Conservation (phyloP, 371 early-diverging fungal species). For the Funneliformis caledonium region DNA sequence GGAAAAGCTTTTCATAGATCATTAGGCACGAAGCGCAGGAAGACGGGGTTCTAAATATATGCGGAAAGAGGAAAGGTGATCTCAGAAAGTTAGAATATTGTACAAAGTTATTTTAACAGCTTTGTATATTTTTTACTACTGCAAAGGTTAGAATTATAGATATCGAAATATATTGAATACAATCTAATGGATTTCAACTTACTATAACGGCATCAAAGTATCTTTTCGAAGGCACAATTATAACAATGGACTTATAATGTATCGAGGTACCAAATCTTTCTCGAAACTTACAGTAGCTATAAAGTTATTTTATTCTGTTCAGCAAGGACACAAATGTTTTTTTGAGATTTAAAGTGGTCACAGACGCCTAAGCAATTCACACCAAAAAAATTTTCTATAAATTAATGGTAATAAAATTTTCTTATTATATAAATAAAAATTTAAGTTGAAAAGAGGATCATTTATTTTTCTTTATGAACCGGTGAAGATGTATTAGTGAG, state of each 20-base stretch:
- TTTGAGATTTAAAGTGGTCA: no score
- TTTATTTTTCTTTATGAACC: slow-evolving; percentile 62
- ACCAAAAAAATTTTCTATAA: no score
- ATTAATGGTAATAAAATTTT: no score
- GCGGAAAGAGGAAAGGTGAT: neutral
- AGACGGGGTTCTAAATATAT: neutral
- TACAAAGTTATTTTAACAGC: neutral
- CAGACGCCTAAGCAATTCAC: no score
- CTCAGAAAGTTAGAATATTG: neutral
- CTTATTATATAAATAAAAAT: no score
- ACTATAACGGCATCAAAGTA: neutral
- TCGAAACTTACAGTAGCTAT: neutral
- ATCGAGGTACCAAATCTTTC: slow-evolving; percentile 21
- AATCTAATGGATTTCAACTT: neutral
- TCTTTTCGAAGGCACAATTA: neutral
- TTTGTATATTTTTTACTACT: neutral
- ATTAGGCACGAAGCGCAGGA: slow-evolving; percentile 18
- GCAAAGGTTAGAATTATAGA: no score
- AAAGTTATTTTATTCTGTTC: no score
- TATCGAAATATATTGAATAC: no score
- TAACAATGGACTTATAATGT: neutral
- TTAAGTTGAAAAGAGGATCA: no score
- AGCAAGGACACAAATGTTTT: no score
- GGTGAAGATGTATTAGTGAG: slow-evolving; percentile 62
- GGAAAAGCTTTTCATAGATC: slow-evolving; percentile 3